Base-by-base conservation (phyloP, 208 protist species). In the Trypanosoma cruzi region DNA sequence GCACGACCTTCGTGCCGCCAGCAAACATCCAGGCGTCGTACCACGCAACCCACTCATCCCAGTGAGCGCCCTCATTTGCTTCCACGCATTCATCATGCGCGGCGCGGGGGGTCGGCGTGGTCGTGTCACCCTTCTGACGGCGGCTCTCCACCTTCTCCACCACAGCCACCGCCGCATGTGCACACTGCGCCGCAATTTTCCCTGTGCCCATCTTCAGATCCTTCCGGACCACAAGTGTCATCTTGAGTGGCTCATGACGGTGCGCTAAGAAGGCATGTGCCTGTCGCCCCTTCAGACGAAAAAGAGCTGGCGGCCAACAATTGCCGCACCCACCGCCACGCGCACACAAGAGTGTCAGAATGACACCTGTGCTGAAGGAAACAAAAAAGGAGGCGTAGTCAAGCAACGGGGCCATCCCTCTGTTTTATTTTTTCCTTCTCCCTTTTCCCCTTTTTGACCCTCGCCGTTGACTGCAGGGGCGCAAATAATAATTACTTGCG, bases 121-220 rank as follows among this genome's bases (percentile, higher is more conserved):
- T 18, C 18, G 60, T 36, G 36, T 68, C 84, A 87, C 36, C 40
- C 28, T 53, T 50, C 26, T 20, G 75, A 52, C 28, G 88, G 34
- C 36, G 63, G 24, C 31, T 68, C 2, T 82, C 28, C 7, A 93
- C 57, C 22, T 86, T 75, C 54, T 97, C 83, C 22, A 97, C 84
- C 1, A 90, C 83, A 18, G 86, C 97, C 14, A 98, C 80, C 22
- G 94, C 92, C 1, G 96, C 98, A 76, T 99, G 98, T 18, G 95
- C 90, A 72, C 92, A 98, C 84, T 99, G 98, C 24, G 98, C 97
- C 18, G 92, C 95, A 13, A 98, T 91, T 69, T 99, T 99, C 18
- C 98, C 98, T 22, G 80, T 94, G 0, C 89, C 85, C 98, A 99
- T 99, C 44, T 94, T 92, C 34, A 99, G 69, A 64, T 98, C 97